Evolutionary conservation across 768 basidiomycete genomes (phyloP).

Genomic region (Amanita fuliginea): DNA sequence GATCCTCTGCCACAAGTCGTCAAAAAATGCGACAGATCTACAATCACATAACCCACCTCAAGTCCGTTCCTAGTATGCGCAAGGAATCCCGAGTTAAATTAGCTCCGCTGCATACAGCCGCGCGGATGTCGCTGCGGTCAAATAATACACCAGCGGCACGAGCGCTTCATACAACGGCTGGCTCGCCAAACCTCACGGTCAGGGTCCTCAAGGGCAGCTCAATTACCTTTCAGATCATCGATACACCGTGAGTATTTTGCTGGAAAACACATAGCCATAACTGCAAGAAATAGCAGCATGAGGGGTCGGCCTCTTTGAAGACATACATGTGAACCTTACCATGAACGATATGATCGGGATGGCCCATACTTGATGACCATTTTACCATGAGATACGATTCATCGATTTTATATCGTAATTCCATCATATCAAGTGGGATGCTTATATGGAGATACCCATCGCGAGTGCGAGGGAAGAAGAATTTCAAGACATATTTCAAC

Average conservation of each 20-base stretch:
- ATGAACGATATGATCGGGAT: constrained; percentile 34
- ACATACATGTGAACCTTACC: constrained; percentile 34
- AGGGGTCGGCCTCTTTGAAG: constrained; percentile 33
- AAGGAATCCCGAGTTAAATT: constrained; percentile 1
- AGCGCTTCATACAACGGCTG: neutral
- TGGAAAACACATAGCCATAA: constrained; percentile 29
- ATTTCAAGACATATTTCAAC: neutral
- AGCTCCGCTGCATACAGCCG: neutral
- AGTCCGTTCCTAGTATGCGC: neutral
- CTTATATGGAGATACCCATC: constrained; percentile 27
- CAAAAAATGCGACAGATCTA: neutral
- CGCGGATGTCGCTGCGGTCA: neutral
- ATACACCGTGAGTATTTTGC: constrained; percentile 13
- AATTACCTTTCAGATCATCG: constrained; percentile 17
- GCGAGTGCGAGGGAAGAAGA: constrained; percentile 13
- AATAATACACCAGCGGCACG: neutral
- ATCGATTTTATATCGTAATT: constrained; percentile 23
- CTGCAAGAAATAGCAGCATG: constrained; percentile 30
- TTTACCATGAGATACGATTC: constrained; percentile 39
- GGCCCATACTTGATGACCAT: constrained; percentile 29
- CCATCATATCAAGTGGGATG: neutral
- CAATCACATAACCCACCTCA: neutral
- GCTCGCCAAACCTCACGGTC: neutral
- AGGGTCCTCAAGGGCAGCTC: constrained; percentile 7
- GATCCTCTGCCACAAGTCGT: neutral